Evolutionary conservation across 1,284 basidiomycete species (phyloP).

Genomic region (Trametes pubescens): DNA sequence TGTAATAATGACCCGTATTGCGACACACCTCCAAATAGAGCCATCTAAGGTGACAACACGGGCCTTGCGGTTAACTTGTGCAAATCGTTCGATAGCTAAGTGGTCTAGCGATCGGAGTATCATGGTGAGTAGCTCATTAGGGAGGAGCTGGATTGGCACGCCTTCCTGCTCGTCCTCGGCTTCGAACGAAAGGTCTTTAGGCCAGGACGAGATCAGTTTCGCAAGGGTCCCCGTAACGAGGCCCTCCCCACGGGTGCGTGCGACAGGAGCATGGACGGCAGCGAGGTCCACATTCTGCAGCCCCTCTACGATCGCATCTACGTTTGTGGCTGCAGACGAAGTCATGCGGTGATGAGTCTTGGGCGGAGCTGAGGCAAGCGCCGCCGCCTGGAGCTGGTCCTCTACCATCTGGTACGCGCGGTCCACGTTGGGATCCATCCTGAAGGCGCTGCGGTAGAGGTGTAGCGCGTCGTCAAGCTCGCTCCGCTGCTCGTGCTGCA

Average conservation of each 20-base stretch:
- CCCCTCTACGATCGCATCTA: conserved; percentile 26
- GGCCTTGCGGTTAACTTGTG: conserved; percentile 72
- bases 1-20: background rate
- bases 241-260: conserved; percentile 32
- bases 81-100: conserved; percentile 81
- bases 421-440: conserved; percentile 75
- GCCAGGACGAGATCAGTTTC: conserved; percentile 57
- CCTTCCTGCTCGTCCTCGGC: conserved; percentile 72
- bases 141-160: conserved; percentile 65
- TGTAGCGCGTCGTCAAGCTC: conserved; percentile 77
- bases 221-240: conserved; percentile 52
- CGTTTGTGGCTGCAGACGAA: conserved; percentile 4
- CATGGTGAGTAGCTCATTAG: conserved; percentile 78
- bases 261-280: conserved; percentile 27
- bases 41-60: conserved; percentile 73
- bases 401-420: conserved; percentile 66
- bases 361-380: conserved; percentile 29
- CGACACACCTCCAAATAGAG: conserved; percentile 78
- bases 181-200: conserved; percentile 62
- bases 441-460: conserved; percentile 83
- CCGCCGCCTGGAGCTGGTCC: conserved; percentile 36
- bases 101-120: conserved; percentile 73
- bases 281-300: conserved; percentile 27
- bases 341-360: conserved; percentile 27
- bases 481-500: conserved; percentile 76